Evolutionary conservation across 163 green algal genomes (phyloP).

Genomic region (Chlorella variabilis): DNA sequence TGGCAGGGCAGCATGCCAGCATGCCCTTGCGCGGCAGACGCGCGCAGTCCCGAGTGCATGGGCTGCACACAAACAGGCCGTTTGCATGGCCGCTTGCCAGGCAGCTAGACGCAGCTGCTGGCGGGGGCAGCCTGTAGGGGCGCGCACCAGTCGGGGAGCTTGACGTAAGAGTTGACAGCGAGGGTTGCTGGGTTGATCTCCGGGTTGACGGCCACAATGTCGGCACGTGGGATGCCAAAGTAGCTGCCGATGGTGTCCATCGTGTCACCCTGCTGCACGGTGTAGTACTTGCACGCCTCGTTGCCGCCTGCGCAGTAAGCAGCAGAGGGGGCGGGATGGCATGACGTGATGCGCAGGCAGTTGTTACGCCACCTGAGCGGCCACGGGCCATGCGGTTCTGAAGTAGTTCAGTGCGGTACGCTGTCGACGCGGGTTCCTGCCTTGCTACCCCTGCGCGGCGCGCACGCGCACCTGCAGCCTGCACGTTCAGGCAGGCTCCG

Average conservation of each 20-base stretch:
- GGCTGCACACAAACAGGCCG: too few relatives aligned
- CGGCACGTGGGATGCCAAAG: slow-evolving; percentile 15
- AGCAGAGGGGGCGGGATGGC: not conserved
- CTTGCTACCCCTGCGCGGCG: not conserved
- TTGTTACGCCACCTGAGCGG: too few relatives aligned
- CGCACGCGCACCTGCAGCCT: not conserved
- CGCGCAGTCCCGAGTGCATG: too few relatives aligned
- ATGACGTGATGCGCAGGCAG: too few relatives aligned
- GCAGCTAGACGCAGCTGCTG: too few relatives aligned
- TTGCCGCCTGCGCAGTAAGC: not conserved
- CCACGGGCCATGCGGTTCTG: not conserved
- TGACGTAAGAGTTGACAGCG: not conserved
- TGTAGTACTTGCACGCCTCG: slow-evolving; percentile 40
- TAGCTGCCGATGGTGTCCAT: slow-evolving; percentile 29
- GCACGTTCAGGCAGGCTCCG: slow-evolving; percentile 27
- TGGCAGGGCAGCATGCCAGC: too few relatives aligned
- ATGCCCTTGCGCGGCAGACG: too few relatives aligned
- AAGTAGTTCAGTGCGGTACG: too few relatives aligned
- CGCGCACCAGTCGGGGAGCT: slow-evolving; percentile 8
- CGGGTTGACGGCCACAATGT: slow-evolving; percentile 15
- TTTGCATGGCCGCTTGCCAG: too few relatives aligned
- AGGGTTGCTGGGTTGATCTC: not conserved
- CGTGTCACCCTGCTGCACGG: slow-evolving; percentile 37
- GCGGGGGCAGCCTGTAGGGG: not conserved
- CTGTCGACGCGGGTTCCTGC: not conserved